A percentile compares a stretch with the other conserved stretches of the same genome.
Evolutionary conservation across 2,329 filamentous ascomycete species (phyloP).

Genomic region (Phoma herbarum): DNA sequence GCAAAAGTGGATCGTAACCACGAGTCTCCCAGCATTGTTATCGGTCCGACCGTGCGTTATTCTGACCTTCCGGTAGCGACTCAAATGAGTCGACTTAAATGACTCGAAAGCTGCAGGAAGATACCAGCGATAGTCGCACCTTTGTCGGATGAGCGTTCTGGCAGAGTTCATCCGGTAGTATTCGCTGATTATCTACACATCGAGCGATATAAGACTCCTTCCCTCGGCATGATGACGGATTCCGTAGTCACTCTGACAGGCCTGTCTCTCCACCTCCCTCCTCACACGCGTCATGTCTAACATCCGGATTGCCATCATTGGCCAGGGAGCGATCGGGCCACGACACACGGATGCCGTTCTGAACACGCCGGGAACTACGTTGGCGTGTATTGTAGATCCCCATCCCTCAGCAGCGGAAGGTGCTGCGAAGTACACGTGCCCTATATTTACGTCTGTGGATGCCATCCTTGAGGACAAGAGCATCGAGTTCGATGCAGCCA

Average conservation of each 20-base stretch:
- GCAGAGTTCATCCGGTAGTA: neutral
- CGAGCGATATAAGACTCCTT: neutral
- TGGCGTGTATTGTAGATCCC: constrained; percentile 7
- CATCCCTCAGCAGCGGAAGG: neutral
- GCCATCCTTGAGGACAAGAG: neutral
- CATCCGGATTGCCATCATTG: constrained; percentile 3
- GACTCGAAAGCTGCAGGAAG: neutral
- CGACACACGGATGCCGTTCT: constrained; percentile 2
- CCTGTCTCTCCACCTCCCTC: neutral
- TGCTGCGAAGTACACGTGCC: constrained; percentile 1
- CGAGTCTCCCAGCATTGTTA: too few relatives aligned
- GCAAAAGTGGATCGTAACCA: too few relatives aligned
- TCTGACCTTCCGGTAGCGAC: too few relatives aligned
- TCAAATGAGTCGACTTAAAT: too few relatives aligned
- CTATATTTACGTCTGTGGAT: neutral
- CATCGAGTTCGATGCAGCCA: constrained; percentile 3
- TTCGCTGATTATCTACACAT: neutral
- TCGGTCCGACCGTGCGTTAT: too few relatives aligned
- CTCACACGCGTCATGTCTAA: neutral
- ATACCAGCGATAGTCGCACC: neutral
- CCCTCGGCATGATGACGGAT: neutral
- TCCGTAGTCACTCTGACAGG: neutral
- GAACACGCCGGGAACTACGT: neutral
- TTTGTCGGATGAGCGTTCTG: neutral
- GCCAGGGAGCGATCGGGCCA: constrained; percentile 4